Evolutionary conservation across 805 yeast species (phyloP).

Genomic region (Nematodospora valgi): DNA sequence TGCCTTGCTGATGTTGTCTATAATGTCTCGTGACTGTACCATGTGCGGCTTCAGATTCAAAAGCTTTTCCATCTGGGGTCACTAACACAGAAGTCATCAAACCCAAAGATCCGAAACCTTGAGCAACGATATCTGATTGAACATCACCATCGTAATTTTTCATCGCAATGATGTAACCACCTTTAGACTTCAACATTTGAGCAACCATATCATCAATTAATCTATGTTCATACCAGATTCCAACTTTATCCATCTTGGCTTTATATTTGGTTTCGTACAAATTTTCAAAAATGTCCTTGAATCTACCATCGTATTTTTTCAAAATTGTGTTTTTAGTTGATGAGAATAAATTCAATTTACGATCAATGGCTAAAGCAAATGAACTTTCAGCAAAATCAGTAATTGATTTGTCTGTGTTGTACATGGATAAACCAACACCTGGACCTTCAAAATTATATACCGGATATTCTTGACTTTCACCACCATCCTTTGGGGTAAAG

Average conservation of each 20-base stretch:
- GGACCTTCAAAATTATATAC: constrained; percentile 69
- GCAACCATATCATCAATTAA: constrained; percentile 98
- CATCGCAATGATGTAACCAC: constrained; percentile 94
- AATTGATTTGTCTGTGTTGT: constrained; percentile 91
- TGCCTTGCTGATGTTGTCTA: constrained; percentile 94
- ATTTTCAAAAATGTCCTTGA: constrained; percentile 88
- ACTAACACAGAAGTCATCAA: constrained; percentile 96
- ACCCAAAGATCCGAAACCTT: constrained; percentile 96
- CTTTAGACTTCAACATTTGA: constrained; percentile 93
- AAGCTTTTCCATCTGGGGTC: constrained; percentile 95
- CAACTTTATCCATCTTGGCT: constrained; percentile 64
- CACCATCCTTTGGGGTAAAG: constrained; percentile 69
- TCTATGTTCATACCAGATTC: constrained; percentile 97
- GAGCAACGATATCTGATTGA: constrained; percentile 94
- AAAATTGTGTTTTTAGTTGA: constrained; percentile 94
- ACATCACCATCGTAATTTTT: constrained; percentile 99
- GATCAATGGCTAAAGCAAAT: constrained; percentile 78
- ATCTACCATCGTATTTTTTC: constrained; percentile 91
- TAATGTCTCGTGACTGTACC: constrained; percentile 98
- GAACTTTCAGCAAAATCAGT: constrained; percentile 90
- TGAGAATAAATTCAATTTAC: constrained; percentile 76
- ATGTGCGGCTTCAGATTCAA: constrained; percentile 98
- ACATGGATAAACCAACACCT: constrained; percentile 89
- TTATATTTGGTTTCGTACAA: constrained; percentile 72
- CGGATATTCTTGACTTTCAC: constrained; percentile 49